phyloP scores from a whole-genome alignment of 768 basidiomycete species.

The Russula virescens region DNA sequence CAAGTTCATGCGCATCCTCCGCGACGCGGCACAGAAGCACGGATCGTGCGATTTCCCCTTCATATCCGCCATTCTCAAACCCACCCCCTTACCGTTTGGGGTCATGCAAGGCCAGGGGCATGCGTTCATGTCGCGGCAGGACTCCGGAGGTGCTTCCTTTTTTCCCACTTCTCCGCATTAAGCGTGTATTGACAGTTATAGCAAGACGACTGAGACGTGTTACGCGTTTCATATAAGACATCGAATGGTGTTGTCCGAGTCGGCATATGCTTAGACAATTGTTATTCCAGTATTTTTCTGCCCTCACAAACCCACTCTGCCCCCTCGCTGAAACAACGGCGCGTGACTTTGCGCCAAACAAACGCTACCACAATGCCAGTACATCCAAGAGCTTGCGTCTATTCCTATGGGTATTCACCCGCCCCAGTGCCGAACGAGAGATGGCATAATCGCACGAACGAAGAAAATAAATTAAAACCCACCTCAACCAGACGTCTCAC shows the following conservation, averaged over 20 bases:
- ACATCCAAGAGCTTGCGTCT: too few relatives aligned
- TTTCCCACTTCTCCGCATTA: neutral
- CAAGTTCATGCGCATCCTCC: slow-evolving; percentile 61
- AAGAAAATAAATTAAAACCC: too few relatives aligned
- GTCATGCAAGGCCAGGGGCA: neutral
- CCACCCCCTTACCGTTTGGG: neutral
- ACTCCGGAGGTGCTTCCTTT: slow-evolving; percentile 27
- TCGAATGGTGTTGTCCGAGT: neutral
- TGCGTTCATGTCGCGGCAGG: too few relatives aligned
- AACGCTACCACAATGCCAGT: too few relatives aligned
- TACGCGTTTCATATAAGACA: slow-evolving; percentile 15
- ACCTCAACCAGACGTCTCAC: neutral
- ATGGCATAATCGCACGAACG: too few relatives aligned
- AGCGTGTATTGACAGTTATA: neutral
- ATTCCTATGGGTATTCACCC: too few relatives aligned
- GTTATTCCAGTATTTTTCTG: too few relatives aligned
- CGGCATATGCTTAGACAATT: too few relatives aligned
- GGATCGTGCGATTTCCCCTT: slow-evolving; percentile 35
- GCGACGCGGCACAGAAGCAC: slow-evolving; percentile 41
- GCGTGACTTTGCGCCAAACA: too few relatives aligned
- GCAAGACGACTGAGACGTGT: neutral
- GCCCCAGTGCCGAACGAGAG: too few relatives aligned
- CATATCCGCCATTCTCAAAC: neutral
- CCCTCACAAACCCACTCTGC: too few relatives aligned
- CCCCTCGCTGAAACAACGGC: too few relatives aligned